These are phyloP conservation scores for Elaeis guineensis DNA, from an alignment of 176 grass and related monocot genomes.

Conservation along the genomic window DNA sequence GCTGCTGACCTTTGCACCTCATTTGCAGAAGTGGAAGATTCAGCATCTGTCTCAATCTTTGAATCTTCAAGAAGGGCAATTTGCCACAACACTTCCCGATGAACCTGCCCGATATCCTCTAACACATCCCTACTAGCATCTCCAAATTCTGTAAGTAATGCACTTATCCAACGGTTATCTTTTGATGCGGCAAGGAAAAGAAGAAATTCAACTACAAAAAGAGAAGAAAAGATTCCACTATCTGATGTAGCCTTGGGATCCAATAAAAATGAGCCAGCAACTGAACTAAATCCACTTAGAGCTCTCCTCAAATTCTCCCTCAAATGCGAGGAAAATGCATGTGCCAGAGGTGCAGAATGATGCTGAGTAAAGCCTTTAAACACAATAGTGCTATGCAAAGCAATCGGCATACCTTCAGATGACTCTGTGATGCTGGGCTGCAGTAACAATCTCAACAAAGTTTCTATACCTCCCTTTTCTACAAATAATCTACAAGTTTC, in stretches of 20 bases:
- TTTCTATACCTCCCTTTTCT: slow-evolving; percentile 75
- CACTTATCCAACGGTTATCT: slow-evolving; percentile 97
- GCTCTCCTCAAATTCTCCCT: slow-evolving; percentile 75
- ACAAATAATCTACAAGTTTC: slow-evolving; percentile 98
- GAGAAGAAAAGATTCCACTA: slow-evolving; percentile 50
- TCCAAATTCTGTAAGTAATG: slow-evolving; percentile 82
- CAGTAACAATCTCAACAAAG: slow-evolving; percentile 73
- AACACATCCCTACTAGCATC: slow-evolving; percentile 78
- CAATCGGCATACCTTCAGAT: slow-evolving; percentile 97
- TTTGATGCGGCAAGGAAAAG: slow-evolving; percentile 87
- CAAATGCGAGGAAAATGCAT: slow-evolving; percentile 71
- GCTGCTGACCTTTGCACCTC: slow-evolving; percentile 40
- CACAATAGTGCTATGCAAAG: slow-evolving; percentile 95
- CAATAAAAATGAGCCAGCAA: slow-evolving; percentile 42
- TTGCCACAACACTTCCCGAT: slow-evolving; percentile 77
- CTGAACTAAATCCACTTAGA: slow-evolving; percentile 49
- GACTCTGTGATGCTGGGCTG: slow-evolving; percentile 93
- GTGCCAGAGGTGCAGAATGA: slow-evolving; percentile 87
- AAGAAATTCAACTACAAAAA: slow-evolving; percentile 92
- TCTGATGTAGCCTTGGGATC: slow-evolving; percentile 19
- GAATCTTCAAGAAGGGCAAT: slow-evolving; percentile 70
- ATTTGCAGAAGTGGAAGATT: slow-evolving; percentile 39
- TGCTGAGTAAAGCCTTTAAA: slow-evolving; percentile 99
- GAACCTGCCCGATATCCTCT: slow-evolving; percentile 77
- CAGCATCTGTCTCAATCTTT: slow-evolving; percentile 39